These are phyloP conservation scores for Trametes villosa DNA, from an alignment of 768 basidiomycete species.

Conservation along the genomic window DNA sequence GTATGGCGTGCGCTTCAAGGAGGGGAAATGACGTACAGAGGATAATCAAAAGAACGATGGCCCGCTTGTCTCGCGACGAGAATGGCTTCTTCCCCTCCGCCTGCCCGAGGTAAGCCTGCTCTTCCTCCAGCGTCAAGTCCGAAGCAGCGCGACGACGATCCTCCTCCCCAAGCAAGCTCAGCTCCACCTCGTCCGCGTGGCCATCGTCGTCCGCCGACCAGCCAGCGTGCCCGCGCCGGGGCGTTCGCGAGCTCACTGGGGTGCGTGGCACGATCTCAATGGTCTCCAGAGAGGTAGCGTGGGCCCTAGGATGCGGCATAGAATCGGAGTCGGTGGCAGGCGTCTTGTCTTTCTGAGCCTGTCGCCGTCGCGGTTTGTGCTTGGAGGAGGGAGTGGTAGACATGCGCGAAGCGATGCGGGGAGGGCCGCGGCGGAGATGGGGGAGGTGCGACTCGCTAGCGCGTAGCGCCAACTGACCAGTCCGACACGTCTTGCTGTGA, in stretches of 20 bases:
- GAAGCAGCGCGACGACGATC: slow-evolving; percentile 52
- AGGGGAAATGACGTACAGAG: slow-evolving; percentile 65
- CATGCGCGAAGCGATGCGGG: slow-evolving; percentile 15
- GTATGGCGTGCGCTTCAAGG: not conserved
- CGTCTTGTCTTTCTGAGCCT: slow-evolving; percentile 5
- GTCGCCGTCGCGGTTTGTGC: slow-evolving; percentile 21
- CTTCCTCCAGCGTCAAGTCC: slow-evolving; percentile 44
- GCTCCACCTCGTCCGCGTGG: slow-evolving; percentile 57
- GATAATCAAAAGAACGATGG: slow-evolving; percentile 82
- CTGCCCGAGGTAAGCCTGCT: slow-evolving; percentile 38
- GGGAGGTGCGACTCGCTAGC: not conserved
- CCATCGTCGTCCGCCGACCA: slow-evolving; percentile 24
- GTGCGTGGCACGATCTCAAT: slow-evolving; percentile 34
- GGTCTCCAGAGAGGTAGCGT: slow-evolving; percentile 34
- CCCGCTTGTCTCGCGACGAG: slow-evolving; percentile 77
- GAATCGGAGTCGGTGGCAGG: slow-evolving; percentile 16
- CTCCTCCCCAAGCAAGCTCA: slow-evolving; percentile 62
- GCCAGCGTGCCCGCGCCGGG: slow-evolving; percentile 19
- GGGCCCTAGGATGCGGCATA: slow-evolving; percentile 29
- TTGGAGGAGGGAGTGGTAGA: slow-evolving; percentile 6
- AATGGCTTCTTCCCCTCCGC: slow-evolving; percentile 52
- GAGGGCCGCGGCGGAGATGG: not conserved
- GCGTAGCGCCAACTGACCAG: too few relatives aligned
- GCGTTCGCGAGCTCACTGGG: slow-evolving; percentile 28
- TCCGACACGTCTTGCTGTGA: not conserved